Evolutionary conservation across 768 basidiomycete genomes (phyloP), one percentile per base, ranked within the genome.

Genomic region (Panellus pusillus): DNA sequence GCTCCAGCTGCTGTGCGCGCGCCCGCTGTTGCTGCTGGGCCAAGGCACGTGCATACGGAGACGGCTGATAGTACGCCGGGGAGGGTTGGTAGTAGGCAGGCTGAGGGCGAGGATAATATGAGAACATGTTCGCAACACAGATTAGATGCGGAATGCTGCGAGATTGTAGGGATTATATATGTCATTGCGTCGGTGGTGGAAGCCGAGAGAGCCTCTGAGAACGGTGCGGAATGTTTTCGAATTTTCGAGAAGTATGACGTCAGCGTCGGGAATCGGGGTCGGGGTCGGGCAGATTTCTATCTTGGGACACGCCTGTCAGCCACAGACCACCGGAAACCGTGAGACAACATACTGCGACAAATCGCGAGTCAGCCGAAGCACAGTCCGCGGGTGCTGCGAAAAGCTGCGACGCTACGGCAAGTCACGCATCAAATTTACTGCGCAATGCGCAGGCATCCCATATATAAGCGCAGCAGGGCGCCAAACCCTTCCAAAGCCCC

Each of bases 31-130:
- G 53, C 43, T 66, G 55, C 37, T 41, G 44, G 9, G 56, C 60
- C 14, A 61, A 52, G 18, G 61, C 57, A 9, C 61, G 58, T 12
- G 52, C 52, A 17, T 62, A 54, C 13, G 60, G 47, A 47, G 63
- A 70, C 31, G 69, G 68, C 47, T 67, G 66, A 54, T 67, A 67
- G 40, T 62, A 60, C 38, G 47, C 49, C 38, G 61, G 49, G 17
- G 61, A 62, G 18, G 63, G 61, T 13, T 41, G 42, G 41, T 63
- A 55, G 49, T 64, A 62, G 12, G 62, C 54, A 54, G 39, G 44
- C 31, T 51, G 56, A 38, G 49, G 20, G 36, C 53, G 53, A 50
- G 58, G 53, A 17, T 50, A 61, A 48, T 40, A 49, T 9, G 55
- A 57, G 52, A 46, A 52, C 51, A 52, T 50, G 40, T 40, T 46